Base-by-base conservation (phyloP, 495 filamentous ascomycete species). In the Cercophora scortea region DNA sequence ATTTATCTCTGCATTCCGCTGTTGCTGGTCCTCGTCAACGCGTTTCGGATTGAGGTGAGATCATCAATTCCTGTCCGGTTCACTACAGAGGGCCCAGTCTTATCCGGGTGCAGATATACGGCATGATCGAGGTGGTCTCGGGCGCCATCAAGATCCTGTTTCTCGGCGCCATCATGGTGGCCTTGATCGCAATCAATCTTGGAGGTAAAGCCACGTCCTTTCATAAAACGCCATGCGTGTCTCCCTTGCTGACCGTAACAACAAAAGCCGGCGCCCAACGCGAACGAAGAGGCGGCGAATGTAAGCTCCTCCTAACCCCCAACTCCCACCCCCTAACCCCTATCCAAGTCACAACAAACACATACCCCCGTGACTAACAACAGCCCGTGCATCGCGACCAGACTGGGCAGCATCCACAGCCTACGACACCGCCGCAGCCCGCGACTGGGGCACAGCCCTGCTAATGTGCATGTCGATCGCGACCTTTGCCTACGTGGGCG, bases 401-500 rank as follows among this genome's bases (percentile, higher is more conserved):
- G 57, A 48, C 32, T 63, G 61, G 61, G 17, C 42, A 1, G 11
- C 33, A 0, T 38, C 57, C 9, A 56, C 47, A 1, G 11, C 25
- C 12, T 59, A 33, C 34, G 58, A 63, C 38, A 10, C 47, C 9
- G 45, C 18, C 5, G 58, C 52, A 7, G 58, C 58, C 12, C 13
- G 33, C 16, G 52, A 42, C 47, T 63, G 61, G 61, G 49, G 18
- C 6, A 34, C 52, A 18, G 57, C 61, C 12, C 38, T 63, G n/a
- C 48, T 60, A 52, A 74, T 69, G 17, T 70, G 59, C 38, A 53
- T 71, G 15, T 69, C 65, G 1, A 60, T 67, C 3, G 72, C 71
- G 13, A 70, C 70, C 42, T 76, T 73, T 47, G 60, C 69, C 18
- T 76, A 65, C 44, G 65, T 70, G 38, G 73, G 73, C 12, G 65